Percentiles rank a stretch among this genome's conserved stretches.
Evolutionary conservation across 345 rosid species (phyloP).

Genomic region (Euphorbia tirucalli): DNA sequence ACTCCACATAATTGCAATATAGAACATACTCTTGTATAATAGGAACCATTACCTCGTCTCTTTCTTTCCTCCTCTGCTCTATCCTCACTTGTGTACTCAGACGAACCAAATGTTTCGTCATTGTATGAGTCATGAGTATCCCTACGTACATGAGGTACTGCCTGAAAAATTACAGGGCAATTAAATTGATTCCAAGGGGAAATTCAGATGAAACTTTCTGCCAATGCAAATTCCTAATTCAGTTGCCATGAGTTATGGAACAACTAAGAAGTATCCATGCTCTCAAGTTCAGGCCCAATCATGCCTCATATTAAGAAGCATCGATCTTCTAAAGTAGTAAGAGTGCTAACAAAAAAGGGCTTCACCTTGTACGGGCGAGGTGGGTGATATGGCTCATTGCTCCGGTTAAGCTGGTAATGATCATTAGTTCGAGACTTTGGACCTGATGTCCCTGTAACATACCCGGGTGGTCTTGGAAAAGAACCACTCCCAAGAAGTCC

Average conservation of each 20-base stretch:
- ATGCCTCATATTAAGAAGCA: neutral
- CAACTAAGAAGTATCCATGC: neutral
- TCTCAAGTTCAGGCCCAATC: constrained; percentile 3
- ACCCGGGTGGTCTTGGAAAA: constrained; percentile 79
- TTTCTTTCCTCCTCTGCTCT: constrained; percentile 95
- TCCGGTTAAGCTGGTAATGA: constrained; percentile 55
- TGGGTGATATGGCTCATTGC: constrained; percentile 86
- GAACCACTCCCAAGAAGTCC: constrained; percentile 98
- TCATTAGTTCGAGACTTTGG: constrained; percentile 66
- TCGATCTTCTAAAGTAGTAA: neutral
- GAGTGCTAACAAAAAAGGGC: neutral
- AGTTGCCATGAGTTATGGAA: neutral
- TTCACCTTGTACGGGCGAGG: constrained; percentile 94
- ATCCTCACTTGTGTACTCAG: constrained; percentile 68
- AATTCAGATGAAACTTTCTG: neutral
- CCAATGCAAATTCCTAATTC: neutral
- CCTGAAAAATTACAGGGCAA: constrained; percentile 45
- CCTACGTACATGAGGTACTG: constrained; percentile 61
- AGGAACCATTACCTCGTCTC: constrained; percentile 70
- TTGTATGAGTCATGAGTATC: constrained; percentile 66
- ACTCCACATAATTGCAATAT: constrained; percentile 9
- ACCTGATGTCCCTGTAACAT: constrained; percentile 53
- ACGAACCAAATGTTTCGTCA: constrained; percentile 96
- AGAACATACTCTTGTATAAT: constrained; percentile 9
- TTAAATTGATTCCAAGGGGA: neutral